Evolutionary conservation across 1,284 basidiomycete genomes (phyloP), one percentile per base, ranked within the genome.

Genomic region (Mixia osmundae): DNA sequence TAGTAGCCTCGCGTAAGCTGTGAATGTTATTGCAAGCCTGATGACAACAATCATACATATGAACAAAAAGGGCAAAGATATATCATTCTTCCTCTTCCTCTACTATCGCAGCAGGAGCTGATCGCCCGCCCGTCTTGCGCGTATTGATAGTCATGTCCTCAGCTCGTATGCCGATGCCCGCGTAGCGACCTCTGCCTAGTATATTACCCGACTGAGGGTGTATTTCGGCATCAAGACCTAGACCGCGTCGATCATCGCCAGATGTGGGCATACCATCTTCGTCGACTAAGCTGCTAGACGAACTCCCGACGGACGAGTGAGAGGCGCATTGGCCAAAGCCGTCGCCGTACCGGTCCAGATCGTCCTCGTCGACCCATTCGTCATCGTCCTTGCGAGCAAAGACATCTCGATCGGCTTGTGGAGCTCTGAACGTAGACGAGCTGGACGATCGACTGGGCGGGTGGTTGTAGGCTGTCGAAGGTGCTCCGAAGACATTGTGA

Each of bases 331-430:
- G 60, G 4, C 60, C 60, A 5, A 60, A 47, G 0, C 60, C 60
- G 14, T 58, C 55, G 8, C 51, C 54, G 38, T 50, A 60, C 14
- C 39, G n/a, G 10, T 31, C 36, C 21, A 35, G 37, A 11, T 58
- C 57, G 16, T 58, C 57, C 21, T 61, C 60, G 35, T 57, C 57
- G 18, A 56, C 50, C 60, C 59, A 60, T n/a, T 58, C 47, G 10
- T 37, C 39, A 3, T 42, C 46, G 5, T 34, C 32, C 32, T 55
- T 54, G 12, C 46, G 47, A 20, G 58, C 54, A 44, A 62, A 62
- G 1, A 62, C 60, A 44, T 63, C 57, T 8, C 60, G 47, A 1
- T 58, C 41, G 1, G 56, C 54, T 1, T 52, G 46, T 12, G 45
- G 42, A 3, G 42, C 36, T 11, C 40, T 31, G 7, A 31, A 25